Conservation (phyloP, 192 early-diverging fungal species). For the Linnemannia exigua region DNA sequence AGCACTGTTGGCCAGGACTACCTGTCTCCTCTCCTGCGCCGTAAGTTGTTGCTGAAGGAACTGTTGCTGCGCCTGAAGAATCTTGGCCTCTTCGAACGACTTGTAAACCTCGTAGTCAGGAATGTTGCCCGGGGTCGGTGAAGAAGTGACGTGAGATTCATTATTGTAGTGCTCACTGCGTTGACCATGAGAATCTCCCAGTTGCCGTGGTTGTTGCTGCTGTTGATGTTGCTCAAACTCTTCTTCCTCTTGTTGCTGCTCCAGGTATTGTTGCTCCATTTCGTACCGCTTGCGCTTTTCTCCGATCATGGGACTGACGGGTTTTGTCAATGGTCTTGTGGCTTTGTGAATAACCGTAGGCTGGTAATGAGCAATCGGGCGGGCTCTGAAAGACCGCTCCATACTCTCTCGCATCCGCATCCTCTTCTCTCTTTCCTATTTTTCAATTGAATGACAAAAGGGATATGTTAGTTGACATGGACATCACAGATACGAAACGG, state of each 20-base stretch:
- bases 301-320: constrained; percentile 52
- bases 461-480: neutral
- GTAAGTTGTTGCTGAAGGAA: constrained; percentile 28
- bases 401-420: constrained; percentile 13
- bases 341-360: constrained; percentile 63
- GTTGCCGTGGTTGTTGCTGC: neutral
- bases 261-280: constrained; percentile 39
- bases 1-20: constrained; percentile 32
- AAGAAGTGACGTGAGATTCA: neutral
- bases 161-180: neutral
- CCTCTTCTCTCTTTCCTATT: constrained; percentile 33
- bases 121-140: neutral
- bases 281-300: constrained; percentile 48
- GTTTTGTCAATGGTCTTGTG: constrained; percentile 62
- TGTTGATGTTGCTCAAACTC: neutral
- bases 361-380: constrained; percentile 62
- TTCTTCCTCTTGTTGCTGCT: constrained; percentile 25
- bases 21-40: constrained; percentile 25
- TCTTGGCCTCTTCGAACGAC: constrained; percentile 35
- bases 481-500: neutral
- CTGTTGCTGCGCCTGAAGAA: constrained; percentile 32
- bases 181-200: neutral
- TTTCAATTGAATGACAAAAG: neutral
- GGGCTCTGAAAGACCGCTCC: constrained; percentile 49
- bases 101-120: constrained; percentile 21